These are phyloP conservation scores for Aeminium ludgeri DNA, from an alignment of 495 filamentous ascomycete genomes.

Conservation along the genomic window DNA sequence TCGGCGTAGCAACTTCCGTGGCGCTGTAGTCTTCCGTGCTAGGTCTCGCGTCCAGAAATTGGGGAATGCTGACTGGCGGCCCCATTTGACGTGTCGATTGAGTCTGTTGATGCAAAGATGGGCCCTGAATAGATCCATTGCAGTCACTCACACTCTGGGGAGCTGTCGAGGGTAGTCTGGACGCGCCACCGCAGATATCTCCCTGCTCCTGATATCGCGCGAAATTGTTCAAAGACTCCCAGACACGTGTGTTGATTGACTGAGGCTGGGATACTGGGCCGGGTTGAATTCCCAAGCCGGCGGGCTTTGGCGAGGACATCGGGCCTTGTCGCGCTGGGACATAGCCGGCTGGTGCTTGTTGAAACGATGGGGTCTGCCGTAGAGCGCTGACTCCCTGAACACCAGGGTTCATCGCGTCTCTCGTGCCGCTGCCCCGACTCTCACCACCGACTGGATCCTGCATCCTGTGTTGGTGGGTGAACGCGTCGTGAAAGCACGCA, in stretches of 20 bases:
- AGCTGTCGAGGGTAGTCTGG: slow-evolving; percentile 10
- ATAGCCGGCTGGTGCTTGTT: neutral
- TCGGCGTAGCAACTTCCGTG: slow-evolving; percentile 28
- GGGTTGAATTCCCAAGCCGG: slow-evolving; percentile 10
- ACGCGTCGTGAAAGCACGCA: slow-evolving; percentile 50
- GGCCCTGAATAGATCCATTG: neutral
- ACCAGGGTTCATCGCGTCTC: neutral
- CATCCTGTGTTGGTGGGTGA: slow-evolving; percentile 5
- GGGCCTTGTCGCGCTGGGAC: neutral
- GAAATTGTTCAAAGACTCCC: slow-evolving; percentile 11
- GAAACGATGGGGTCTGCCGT: too few relatives aligned
- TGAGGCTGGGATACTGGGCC: slow-evolving; percentile 1
- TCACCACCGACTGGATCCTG: neutral
- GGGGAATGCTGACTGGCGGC: slow-evolving; percentile 9
- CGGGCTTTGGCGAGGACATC: neutral
- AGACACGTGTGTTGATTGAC: slow-evolving; percentile 13
- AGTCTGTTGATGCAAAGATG: neutral
- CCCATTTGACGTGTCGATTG: slow-evolving; percentile 4
- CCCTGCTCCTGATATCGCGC: slow-evolving; percentile 13
- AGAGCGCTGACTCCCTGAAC: neutral
- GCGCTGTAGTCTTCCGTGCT: slow-evolving; percentile 22
- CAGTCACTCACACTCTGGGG: slow-evolving; percentile 7
- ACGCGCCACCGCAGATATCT: neutral
- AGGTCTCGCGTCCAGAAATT: neutral
- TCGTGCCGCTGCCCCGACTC: neutral